These are phyloP conservation scores for Globisporangium cylindrosporum DNA, from an alignment of 352 stramenopile species.

Conservation along the genomic window DNA sequence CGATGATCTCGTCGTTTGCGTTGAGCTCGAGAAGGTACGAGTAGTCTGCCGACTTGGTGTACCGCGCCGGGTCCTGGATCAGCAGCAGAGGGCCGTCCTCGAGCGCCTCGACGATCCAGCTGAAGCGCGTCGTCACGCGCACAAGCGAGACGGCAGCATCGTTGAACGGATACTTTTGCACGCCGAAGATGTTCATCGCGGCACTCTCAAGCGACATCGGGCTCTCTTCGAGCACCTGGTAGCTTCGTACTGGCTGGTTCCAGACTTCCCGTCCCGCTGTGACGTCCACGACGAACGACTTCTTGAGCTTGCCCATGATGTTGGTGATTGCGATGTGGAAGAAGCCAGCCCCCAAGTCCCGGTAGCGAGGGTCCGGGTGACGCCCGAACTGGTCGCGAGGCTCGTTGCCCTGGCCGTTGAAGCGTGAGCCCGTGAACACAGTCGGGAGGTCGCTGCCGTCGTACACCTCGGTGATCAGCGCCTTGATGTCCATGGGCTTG, in stretches of 20 bases:
- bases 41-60: slow-evolving; percentile 6
- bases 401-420: slow-evolving; percentile 38
- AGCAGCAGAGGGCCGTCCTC: slow-evolving; percentile 31
- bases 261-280: slow-evolving; percentile 46
- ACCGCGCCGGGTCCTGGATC: background rate
- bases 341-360: slow-evolving; percentile 46
- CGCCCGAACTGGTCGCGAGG: slow-evolving; percentile 45
- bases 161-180: slow-evolving; percentile 59
- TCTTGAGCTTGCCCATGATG: slow-evolving; percentile 46
- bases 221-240: slow-evolving; percentile 35
- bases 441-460: slow-evolving; percentile 48
- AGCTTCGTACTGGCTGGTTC: slow-evolving; percentile 48
- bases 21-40: slow-evolving; percentile 13
- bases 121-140: slow-evolving; percentile 46
- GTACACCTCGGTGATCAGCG: slow-evolving; percentile 44
- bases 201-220: slow-evolving; percentile 29
- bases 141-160: slow-evolving; percentile 39
- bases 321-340: slow-evolving; percentile 63
- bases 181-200: slow-evolving; percentile 36
- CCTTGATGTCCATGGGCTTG: slow-evolving; percentile 58
- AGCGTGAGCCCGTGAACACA: slow-evolving; percentile 52
- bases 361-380: slow-evolving; percentile 30
- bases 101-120: slow-evolving; percentile 48
- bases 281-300: slow-evolving; percentile 51
- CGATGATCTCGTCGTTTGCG: slow-evolving; percentile 13